phyloP scores from a whole-genome alignment of 225 moss, liverwort and hornwort species.

The Sphagnum contortum region DNA sequence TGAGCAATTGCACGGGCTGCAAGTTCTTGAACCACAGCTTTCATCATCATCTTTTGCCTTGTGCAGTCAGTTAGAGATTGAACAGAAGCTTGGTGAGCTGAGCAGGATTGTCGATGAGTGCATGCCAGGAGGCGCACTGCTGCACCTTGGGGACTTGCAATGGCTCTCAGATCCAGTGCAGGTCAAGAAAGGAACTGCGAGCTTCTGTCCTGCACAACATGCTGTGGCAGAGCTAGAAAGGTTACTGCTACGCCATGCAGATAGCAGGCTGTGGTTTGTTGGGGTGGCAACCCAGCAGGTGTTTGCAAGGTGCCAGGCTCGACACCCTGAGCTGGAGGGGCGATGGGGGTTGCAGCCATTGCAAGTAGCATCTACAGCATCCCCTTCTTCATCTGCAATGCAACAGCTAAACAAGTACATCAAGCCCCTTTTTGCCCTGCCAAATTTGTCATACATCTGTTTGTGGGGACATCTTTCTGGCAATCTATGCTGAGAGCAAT shows the following conservation, averaged over 20 bases:
- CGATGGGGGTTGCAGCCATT: slow-evolving; percentile 62
- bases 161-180: slow-evolving; percentile 68
- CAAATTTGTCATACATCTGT: no score
- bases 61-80: slow-evolving; percentile 50
- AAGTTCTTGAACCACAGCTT: slow-evolving; percentile 51
- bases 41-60: slow-evolving; percentile 54
- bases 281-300: slow-evolving; percentile 37
- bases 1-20: slow-evolving; percentile 33
- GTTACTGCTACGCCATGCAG: slow-evolving; percentile 36
- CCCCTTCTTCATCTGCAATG: no score
- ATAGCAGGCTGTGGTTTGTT: slow-evolving; percentile 62
- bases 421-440: no score
- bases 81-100: slow-evolving; percentile 64
- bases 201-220: slow-evolving; percentile 41
- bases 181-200: slow-evolving; percentile 26
- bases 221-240: slow-evolving; percentile 47
- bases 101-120: slow-evolving; percentile 64
- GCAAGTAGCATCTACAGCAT: slow-evolving; percentile 8
- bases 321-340: slow-evolving; percentile 27
- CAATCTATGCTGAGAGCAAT: no score
- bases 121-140: slow-evolving; percentile 59
- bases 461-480: no score
- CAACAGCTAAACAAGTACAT: no score
- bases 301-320: slow-evolving; percentile 34
- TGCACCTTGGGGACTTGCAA: slow-evolving; percentile 72